Base-by-base conservation (phyloP, 176 grass and related monocot species). In the Panicum miliaceum region DNA sequence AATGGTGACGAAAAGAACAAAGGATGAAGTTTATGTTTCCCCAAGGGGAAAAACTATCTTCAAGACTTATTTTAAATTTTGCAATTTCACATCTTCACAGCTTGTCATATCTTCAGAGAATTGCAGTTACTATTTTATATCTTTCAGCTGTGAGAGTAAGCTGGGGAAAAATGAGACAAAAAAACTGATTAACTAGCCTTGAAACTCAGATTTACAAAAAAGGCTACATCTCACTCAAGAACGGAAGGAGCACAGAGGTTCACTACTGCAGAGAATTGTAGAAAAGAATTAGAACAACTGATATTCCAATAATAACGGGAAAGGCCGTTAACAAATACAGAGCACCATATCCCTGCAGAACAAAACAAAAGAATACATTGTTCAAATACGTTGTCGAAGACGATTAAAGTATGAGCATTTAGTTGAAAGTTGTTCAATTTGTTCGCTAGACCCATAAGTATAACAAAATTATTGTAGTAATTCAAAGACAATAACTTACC, bases 181-280 rank as follows among this genome's bases (percentile, higher is more conserved):
- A 64, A 53, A 54, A 50, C 46, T 86, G 54, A 54, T 58, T 78
- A 19, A 84, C 4, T 73, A 3, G 57, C 25, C 3, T 26, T 59
- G 34, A 37, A 43, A 46, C 48, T 68, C 32, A 51, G n/a, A 84
- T 76, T 69, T 87, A 87, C 75, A 87, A 74, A 73, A 72, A 80
- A 27, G 65, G 27, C 18, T 14, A 27, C 59, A 80, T 60, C 41
- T 60, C 29, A 38, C 60, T 79, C 32, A 6, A 67, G 80, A 86
- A 84, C 18, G 27, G 69, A 82, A 87, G 18, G 34, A 26, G 56
- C 41, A 12, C 16, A 58, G 12, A 36, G 12, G 26, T 56, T 75
- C 13, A 53, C 81, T 94, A 99, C 90, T 92, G 93, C 64, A 99
- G 85, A 86, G 90, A 96, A 89, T 99, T 99, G 63, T 94, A 99